Percentiles rank a stretch among this genome's conserved stretches.
Conservation (phyloP, 2,329 filamentous ascomycete genomes). For the Microascus cirrosus region DNA sequence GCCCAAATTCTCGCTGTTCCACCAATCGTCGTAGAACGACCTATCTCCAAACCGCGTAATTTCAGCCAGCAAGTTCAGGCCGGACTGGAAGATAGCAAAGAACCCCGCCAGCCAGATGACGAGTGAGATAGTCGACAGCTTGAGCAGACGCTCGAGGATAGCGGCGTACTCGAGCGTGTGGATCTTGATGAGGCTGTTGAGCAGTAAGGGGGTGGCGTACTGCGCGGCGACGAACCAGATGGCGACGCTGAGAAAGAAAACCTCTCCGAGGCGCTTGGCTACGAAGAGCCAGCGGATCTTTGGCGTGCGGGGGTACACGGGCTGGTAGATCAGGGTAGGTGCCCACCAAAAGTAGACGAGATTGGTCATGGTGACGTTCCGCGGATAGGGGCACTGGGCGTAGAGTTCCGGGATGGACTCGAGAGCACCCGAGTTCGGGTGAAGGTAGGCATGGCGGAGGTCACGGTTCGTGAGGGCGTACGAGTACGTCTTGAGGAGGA, state of each 20-base stretch:
- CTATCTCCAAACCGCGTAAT: slow-evolving; percentile 83
- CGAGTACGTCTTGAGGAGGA: slow-evolving; percentile 91
- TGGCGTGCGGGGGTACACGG: slow-evolving; percentile 79
- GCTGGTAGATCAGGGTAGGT: slow-evolving; percentile 92
- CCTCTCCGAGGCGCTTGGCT: slow-evolving; percentile 68
- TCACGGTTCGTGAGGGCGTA: slow-evolving; percentile 97
- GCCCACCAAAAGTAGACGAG: slow-evolving; percentile 97
- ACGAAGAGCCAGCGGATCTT: slow-evolving; percentile 83
- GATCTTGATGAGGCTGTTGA: slow-evolving; percentile 84
- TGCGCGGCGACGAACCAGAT: slow-evolving; percentile 95
- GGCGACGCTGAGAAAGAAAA: slow-evolving; percentile 67
- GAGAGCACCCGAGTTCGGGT: slow-evolving; percentile 56
- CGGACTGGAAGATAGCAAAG: slow-evolving; percentile 90
- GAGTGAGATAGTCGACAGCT: slow-evolving; percentile 87
- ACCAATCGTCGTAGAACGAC: slow-evolving; percentile 96
- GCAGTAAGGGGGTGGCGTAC: slow-evolving; percentile 81
- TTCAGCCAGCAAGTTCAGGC: slow-evolving; percentile 84
- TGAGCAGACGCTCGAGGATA: slow-evolving; percentile 83
- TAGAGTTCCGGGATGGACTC: slow-evolving; percentile 73
- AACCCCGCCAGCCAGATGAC: slow-evolving; percentile 97
- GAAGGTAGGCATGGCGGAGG: slow-evolving; percentile 79
- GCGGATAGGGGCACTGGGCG: slow-evolving; percentile 71
- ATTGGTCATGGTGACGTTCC: slow-evolving; percentile 81
- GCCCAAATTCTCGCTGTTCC: slow-evolving; percentile 81
- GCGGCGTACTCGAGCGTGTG: slow-evolving; percentile 66